Evolutionary conservation across 202 grass and related monocot genomes (phyloP).

Genomic region (Zizania palustris): DNA sequence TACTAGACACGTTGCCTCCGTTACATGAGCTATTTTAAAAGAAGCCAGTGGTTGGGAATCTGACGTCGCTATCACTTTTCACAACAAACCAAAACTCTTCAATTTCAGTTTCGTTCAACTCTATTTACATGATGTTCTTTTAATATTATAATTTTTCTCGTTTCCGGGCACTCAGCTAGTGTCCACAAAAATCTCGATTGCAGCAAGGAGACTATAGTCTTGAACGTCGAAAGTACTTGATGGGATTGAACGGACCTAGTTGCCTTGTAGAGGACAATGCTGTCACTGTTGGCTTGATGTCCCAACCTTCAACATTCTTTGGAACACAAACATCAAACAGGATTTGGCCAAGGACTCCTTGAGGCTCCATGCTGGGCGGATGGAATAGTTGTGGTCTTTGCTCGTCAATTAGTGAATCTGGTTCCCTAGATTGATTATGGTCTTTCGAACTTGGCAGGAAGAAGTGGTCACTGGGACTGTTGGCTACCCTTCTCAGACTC

Average conservation of each 20-base stretch:
- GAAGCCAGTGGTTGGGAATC: no score
- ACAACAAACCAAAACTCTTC: no score
- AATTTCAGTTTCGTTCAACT: no score
- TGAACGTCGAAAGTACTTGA: constrained; percentile 82
- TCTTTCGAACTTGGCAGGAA: constrained; percentile 62
- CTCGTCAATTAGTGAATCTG: constrained; percentile 54
- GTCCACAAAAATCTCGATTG: constrained; percentile 65
- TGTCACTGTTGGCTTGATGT: constrained; percentile 69
- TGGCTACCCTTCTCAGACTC: constrained; percentile 64
- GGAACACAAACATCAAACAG: constrained; percentile 89
- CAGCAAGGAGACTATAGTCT: constrained; percentile 61
- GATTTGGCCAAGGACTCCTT: constrained; percentile 87
- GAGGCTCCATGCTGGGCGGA: constrained; percentile 69
- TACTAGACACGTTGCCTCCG: constrained; percentile 48
- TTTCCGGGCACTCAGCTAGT: no score
- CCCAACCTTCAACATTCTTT: constrained; percentile 92
- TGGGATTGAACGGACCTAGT: constrained; percentile 74
- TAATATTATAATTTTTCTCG: no score
- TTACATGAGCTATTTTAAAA: no score
- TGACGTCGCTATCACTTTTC: no score
- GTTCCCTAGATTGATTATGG: constrained; percentile 56
- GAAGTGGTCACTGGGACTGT: constrained; percentile 68
- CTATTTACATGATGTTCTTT: no score
- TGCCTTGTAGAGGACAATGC: constrained; percentile 46
- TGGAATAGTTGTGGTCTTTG: constrained; percentile 52